phyloP scores from a whole-genome alignment of 108 stramenopile genomes.

The Fragilariopsis cylindrus region DNA sequence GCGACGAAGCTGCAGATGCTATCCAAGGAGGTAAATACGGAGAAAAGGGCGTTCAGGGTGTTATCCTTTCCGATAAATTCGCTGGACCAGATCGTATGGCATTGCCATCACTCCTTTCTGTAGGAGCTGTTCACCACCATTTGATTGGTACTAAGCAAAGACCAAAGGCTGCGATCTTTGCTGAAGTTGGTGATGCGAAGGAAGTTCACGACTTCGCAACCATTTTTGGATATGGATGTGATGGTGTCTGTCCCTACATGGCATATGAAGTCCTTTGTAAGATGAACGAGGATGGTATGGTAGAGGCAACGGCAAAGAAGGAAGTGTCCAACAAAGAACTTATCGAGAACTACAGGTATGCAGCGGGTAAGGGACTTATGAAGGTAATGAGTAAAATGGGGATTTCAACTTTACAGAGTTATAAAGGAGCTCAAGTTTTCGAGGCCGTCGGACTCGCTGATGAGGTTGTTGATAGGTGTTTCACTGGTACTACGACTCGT shows the following conservation, averaged over 20 bases:
- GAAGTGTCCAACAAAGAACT: slow-evolving; percentile 83
- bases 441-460: slow-evolving; percentile 96
- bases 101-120: slow-evolving; percentile 91
- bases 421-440: slow-evolving; percentile 96
- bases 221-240: slow-evolving; percentile 93
- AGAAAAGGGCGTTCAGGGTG: slow-evolving; percentile 79
- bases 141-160: slow-evolving; percentile 92
- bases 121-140: slow-evolving; percentile 98
- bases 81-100: slow-evolving; percentile 89
- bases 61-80: slow-evolving; percentile 89
- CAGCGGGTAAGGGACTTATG: slow-evolving; percentile 92
- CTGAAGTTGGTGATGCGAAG: slow-evolving; percentile 95
- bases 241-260: slow-evolving; percentile 96
- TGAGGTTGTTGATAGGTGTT: slow-evolving; percentile 94
- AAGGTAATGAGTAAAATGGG: slow-evolving; percentile 99
- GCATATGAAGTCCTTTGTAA: slow-evolving; percentile 97
- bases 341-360: slow-evolving; percentile 93
- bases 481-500: slow-evolving; percentile 95
- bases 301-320: slow-evolving; percentile 85
- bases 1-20: slow-evolving; percentile 90
- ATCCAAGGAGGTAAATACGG: slow-evolving; percentile 80
- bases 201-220: slow-evolving; percentile 96
- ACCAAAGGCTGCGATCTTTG: slow-evolving; percentile 93
- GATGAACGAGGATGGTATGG: slow-evolving; percentile 90
- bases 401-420: slow-evolving; percentile 93